phyloP scores from a whole-genome alignment of 1,284 basidiomycete genomes.

The Ustilago trichophora region DNA sequence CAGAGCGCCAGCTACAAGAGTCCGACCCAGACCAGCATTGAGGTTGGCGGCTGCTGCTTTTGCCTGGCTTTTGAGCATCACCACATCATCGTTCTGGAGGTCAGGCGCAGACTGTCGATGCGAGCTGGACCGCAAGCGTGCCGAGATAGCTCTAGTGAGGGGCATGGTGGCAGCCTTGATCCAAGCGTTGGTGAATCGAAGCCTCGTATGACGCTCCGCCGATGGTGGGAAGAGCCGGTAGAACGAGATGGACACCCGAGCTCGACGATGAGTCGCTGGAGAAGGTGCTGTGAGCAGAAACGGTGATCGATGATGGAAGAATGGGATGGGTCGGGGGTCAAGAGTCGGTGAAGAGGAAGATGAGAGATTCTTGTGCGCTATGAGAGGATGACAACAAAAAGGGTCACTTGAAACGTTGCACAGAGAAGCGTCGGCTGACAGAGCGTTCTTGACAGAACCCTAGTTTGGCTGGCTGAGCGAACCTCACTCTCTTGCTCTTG shows the following conservation, averaged over 20 bases:
- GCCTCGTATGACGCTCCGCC: no score
- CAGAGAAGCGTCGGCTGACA: no score
- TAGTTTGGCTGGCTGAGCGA: no score
- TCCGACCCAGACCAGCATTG: conserved; percentile 3
- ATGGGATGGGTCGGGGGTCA: no score
- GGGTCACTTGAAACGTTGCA: conserved; percentile 1
- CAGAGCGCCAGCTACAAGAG: conserved; percentile 22
- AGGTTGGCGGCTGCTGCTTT: conserved; percentile 4
- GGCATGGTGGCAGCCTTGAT: conserved; percentile 33
- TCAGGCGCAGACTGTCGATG: conserved; percentile 12
- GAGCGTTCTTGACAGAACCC: no score
- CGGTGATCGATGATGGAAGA: no score
- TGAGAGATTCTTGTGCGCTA: not conserved
- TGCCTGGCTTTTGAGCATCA: conserved; percentile 22
- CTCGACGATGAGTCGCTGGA: no score
- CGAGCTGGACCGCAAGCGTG: conserved; percentile 23
- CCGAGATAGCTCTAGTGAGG: conserved; percentile 39
- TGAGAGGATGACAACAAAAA: not conserved
- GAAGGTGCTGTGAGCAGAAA: not conserved
- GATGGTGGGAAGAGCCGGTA: no score
- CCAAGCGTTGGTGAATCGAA: no score
- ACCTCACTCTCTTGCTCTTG: no score
- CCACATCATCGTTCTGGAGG: conserved; percentile 9
- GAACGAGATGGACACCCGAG: no score
- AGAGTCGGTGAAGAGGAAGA: not conserved